Percentiles rank a stretch among this genome's conserved stretches.
phyloP scores from a whole-genome alignment of 331 rosid genomes.

The Ulmus americana region DNA sequence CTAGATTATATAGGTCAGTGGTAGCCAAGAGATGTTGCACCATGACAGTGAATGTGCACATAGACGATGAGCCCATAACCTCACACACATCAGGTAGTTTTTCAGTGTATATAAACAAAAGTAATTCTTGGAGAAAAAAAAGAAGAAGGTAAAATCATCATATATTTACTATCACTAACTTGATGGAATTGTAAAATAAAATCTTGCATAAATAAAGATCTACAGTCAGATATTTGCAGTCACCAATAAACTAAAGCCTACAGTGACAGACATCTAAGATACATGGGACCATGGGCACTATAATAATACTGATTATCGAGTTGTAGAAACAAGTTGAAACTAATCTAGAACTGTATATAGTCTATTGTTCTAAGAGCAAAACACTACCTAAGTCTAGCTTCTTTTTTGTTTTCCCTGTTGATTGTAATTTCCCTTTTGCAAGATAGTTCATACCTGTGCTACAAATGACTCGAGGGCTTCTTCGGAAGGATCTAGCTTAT shows the following conservation, averaged over 20 bases:
- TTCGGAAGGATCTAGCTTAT: slow-evolving; percentile 66
- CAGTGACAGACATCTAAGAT: not conserved
- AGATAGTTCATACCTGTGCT: slow-evolving; percentile 44
- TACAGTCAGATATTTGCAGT: not conserved
- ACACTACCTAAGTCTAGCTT: too few relatives aligned
- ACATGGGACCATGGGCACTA: not conserved
- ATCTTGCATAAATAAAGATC: too few relatives aligned
- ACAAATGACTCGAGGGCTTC: slow-evolving; percentile 67
- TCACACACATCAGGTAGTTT: slow-evolving; percentile 60
- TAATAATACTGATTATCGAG: not conserved
- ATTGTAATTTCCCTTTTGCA: too few relatives aligned
- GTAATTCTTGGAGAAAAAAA: slow-evolving; percentile 65
- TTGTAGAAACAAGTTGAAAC: too few relatives aligned
- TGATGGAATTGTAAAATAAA: slow-evolving; percentile 18
- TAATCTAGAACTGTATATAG: too few relatives aligned
- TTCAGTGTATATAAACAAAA: slow-evolving; percentile 74
- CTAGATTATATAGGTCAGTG: slow-evolving; percentile 83
- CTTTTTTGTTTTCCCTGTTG: too few relatives aligned
- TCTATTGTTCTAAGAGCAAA: too few relatives aligned
- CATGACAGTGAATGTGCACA: slow-evolving; percentile 72
- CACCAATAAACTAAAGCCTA: not conserved
- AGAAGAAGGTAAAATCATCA: too few relatives aligned
- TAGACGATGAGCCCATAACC: slow-evolving; percentile 49
- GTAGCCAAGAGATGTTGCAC: slow-evolving; percentile 92
- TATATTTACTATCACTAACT: too few relatives aligned